Percentiles rank a stretch among this genome's conserved stretches.
phyloP scores from a whole-genome alignment of 371 early-diverging fungal genomes.

The Syncephalastrum monosporum region DNA sequence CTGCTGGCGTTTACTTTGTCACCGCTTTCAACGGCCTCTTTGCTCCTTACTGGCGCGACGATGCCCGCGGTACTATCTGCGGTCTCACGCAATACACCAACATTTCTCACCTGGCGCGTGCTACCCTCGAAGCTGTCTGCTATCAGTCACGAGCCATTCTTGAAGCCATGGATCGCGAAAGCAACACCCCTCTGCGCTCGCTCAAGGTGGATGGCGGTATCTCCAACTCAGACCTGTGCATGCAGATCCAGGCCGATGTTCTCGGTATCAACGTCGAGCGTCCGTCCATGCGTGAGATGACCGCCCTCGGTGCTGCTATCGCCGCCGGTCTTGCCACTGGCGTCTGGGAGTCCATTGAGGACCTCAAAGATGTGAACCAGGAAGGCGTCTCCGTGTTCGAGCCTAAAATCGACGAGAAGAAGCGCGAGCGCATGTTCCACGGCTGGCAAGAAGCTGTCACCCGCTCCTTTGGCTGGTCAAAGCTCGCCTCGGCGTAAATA shows the following conservation, averaged over 20 bases:
- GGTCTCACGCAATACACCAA: slow-evolving; percentile 88
- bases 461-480: slow-evolving; percentile 68
- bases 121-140: slow-evolving; percentile 88
- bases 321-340: slow-evolving; percentile 88
- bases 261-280: slow-evolving; percentile 79
- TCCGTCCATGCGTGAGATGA: slow-evolving; percentile 89
- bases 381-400: slow-evolving; percentile 42
- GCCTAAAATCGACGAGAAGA: slow-evolving; percentile 41
- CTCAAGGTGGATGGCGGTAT: slow-evolving; percentile 94
- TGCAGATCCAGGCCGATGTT: slow-evolving; percentile 91
- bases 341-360: slow-evolving; percentile 55
- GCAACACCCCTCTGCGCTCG: slow-evolving; percentile 57
- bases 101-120: slow-evolving; percentile 80
- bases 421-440: slow-evolving; percentile 64
- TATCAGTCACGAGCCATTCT: slow-evolving; percentile 91
- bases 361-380: slow-evolving; percentile 35
- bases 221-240: slow-evolving; percentile 82
- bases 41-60: slow-evolving; percentile 92
- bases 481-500: too few relatives aligned
- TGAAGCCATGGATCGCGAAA: slow-evolving; percentile 86
- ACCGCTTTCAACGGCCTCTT: slow-evolving; percentile 92
- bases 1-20: slow-evolving; percentile 91
- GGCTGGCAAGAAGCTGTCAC: slow-evolving; percentile 91
- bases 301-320: slow-evolving; percentile 91
- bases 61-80: slow-evolving; percentile 85